phyloP scores from a whole-genome alignment of 495 filamentous ascomycete species.

The Lophiotrema nucula region DNA sequence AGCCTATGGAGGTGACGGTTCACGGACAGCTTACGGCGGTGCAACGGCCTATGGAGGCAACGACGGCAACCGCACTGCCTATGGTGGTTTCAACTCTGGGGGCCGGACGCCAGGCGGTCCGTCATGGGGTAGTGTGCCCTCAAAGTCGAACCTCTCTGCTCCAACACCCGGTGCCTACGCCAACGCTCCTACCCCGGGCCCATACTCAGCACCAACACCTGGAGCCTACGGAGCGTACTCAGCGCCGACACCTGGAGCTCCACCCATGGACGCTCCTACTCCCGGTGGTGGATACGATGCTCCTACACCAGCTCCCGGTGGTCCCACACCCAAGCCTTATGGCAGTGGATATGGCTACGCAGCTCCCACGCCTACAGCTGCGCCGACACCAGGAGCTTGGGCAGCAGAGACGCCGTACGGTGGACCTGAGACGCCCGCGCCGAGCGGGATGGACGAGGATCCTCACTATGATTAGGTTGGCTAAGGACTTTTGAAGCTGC shows the following conservation, averaged over 20 bases:
- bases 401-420: slow-evolving; percentile 55
- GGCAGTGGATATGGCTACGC: slow-evolving; percentile 41
- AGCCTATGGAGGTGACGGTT: slow-evolving; percentile 57
- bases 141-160: slow-evolving; percentile 50
- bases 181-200: slow-evolving; percentile 59
- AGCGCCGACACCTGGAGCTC: slow-evolving; percentile 42
- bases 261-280: slow-evolving; percentile 32
- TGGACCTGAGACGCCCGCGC: slow-evolving; percentile 71
- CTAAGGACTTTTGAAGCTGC: neutral
- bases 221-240: slow-evolving; percentile 33
- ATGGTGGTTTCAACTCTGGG: slow-evolving; percentile 66
- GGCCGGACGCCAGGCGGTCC: slow-evolving; percentile 30
- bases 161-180: slow-evolving; percentile 72
- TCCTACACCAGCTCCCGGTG: slow-evolving; percentile 59
- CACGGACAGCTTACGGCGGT: slow-evolving; percentile 70
- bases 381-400: slow-evolving; percentile 69
- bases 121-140: slow-evolving; percentile 41
- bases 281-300: slow-evolving; percentile 38
- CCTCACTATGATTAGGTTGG: slow-evolving; percentile 49
- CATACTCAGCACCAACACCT: slow-evolving; percentile 44
- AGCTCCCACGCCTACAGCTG: slow-evolving; percentile 55
- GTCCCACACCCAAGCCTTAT: slow-evolving; percentile 53
- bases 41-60: slow-evolving; percentile 44
- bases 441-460: slow-evolving; percentile 59
- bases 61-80: slow-evolving; percentile 51